Conservation (phyloP, 2,329 filamentous ascomycete genomes). For the Colletotrichum sp. region DNA sequence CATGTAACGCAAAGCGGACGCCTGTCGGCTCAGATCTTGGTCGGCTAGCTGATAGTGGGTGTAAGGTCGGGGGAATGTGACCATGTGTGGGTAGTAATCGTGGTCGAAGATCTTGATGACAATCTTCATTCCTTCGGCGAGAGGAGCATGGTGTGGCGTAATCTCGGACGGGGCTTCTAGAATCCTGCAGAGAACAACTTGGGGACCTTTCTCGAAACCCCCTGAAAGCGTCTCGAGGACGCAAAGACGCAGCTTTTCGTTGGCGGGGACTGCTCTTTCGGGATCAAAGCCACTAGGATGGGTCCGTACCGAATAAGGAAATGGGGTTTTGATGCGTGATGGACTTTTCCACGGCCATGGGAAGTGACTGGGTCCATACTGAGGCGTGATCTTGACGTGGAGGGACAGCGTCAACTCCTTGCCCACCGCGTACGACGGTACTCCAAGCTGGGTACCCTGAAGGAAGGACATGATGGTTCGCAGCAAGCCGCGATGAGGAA, state of each 20-base stretch:
- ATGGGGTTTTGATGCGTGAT: accelerated
- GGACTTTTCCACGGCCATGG: background rate
- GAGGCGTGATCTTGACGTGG: background rate
- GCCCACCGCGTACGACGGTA: background rate
- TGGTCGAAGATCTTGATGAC: background rate
- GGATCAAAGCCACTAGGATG: background rate
- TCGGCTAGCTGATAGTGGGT: background rate
- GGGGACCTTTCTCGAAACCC: background rate
- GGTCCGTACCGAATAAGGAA: background rate
- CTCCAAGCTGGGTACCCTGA: accelerated
- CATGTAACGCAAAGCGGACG: background rate
- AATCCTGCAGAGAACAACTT: background rate
- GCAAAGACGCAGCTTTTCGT: accelerated
- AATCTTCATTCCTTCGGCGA: background rate
- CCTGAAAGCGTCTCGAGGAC: background rate
- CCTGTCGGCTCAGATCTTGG: background rate
- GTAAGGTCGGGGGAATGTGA: accelerated
- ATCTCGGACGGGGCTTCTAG: accelerated
- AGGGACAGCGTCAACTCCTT: background rate
- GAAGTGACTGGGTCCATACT: background rate
- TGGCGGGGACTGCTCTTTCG: background rate
- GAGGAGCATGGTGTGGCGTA: background rate
- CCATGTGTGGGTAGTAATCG: background rate
- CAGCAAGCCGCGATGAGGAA: background rate
- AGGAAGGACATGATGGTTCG: background rate